Percentiles rank a stretch among this genome's conserved stretches.
These are phyloP conservation scores for Tillandsia fasciculata DNA, from an alignment of 176 grass and related monocot genomes.

Conservation along the genomic window DNA sequence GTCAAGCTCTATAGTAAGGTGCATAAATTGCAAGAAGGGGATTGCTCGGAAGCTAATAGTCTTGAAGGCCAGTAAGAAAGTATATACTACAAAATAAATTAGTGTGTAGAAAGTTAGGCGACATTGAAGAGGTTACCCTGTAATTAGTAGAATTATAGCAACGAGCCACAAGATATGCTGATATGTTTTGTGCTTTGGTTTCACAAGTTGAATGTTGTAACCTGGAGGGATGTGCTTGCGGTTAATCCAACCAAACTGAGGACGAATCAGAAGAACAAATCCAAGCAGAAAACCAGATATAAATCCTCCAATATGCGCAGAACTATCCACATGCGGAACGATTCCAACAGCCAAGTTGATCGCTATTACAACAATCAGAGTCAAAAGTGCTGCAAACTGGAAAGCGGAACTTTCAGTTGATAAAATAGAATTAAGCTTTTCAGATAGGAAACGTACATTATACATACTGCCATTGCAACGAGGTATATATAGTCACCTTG, in stretches of 20 bases:
- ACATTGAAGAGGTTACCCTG: background rate
- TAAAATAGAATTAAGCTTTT: background rate
- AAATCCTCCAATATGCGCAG: slow-evolving; percentile 25
- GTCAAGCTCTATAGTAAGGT: too few species aligned
- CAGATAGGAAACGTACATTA: background rate
- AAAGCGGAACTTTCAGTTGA: background rate
- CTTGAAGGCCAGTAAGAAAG: background rate
- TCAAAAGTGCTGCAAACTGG: slow-evolving; percentile 19
- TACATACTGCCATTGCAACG: background rate
- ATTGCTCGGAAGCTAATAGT: background rate
- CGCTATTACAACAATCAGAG: slow-evolving; percentile 4
- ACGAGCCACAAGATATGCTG: slow-evolving; percentile 8
- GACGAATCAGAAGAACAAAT: slow-evolving; percentile 25
- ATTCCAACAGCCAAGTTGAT: slow-evolving; percentile 16
- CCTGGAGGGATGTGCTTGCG: slow-evolving; percentile 20
- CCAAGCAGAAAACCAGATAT: slow-evolving; percentile 22
- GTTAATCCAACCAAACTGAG: slow-evolving; percentile 15
- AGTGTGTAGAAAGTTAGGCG: background rate
- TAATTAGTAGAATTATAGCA: slow-evolving; percentile 1
- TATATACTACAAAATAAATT: background rate
- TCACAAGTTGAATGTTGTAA: slow-evolving; percentile 4
- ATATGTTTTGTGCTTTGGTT: slow-evolving; percentile 14
- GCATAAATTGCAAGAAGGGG: background rate
- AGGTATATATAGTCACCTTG: slow-evolving; percentile 17
- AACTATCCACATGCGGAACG: slow-evolving; percentile 19